A percentile compares a stretch with the other conserved stretches of the same genome.
phyloP scores from a whole-genome alignment of 2,329 filamentous ascomycete genomes.

The Teratosphaeria viscida region DNA sequence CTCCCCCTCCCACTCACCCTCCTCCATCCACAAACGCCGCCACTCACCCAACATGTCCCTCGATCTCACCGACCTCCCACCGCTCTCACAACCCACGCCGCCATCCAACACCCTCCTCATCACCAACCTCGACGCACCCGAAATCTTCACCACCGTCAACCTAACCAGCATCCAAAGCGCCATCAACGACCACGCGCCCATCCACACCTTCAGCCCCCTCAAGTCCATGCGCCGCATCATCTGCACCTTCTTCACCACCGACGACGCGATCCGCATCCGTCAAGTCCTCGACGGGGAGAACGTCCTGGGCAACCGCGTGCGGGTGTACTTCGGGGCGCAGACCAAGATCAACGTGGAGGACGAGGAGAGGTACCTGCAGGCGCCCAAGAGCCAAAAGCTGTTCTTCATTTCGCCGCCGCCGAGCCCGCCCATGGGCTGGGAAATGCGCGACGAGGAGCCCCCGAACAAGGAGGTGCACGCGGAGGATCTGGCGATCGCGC shows the following conservation, averaged over 20 bases:
- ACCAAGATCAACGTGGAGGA: constrained; percentile 36
- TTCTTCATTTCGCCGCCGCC: constrained; percentile 59
- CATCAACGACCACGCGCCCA: constrained; percentile 57
- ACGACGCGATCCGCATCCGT: constrained; percentile 60
- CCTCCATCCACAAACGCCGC: constrained; percentile 12
- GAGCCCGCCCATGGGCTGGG: constrained; percentile 54
- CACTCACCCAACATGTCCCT: constrained; percentile 49
- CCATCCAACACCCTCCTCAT: constrained; percentile 78
- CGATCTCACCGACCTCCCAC: constrained; percentile 63
- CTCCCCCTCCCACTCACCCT: background rate
- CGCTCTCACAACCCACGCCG: constrained; percentile 58
- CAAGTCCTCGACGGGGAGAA: constrained; percentile 63
- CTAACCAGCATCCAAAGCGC: constrained; percentile 63
- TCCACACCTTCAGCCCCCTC: constrained; percentile 69
- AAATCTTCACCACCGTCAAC: constrained; percentile 66
- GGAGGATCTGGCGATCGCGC: constrained; percentile 47
- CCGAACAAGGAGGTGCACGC: constrained; percentile 58
- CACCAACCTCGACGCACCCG: constrained; percentile 63
- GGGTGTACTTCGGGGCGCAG: constrained; percentile 51
- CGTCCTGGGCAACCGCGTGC: constrained; percentile 58
- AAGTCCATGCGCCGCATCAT: constrained; percentile 76
- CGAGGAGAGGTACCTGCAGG: constrained; percentile 38
- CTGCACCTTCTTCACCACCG: constrained; percentile 62
- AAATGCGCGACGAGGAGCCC: constrained; percentile 51
- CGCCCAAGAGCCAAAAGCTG: constrained; percentile 49